These are phyloP conservation scores for Gonium pectorale DNA, from an alignment of 139 green algal species.

Conservation along the genomic window DNA sequence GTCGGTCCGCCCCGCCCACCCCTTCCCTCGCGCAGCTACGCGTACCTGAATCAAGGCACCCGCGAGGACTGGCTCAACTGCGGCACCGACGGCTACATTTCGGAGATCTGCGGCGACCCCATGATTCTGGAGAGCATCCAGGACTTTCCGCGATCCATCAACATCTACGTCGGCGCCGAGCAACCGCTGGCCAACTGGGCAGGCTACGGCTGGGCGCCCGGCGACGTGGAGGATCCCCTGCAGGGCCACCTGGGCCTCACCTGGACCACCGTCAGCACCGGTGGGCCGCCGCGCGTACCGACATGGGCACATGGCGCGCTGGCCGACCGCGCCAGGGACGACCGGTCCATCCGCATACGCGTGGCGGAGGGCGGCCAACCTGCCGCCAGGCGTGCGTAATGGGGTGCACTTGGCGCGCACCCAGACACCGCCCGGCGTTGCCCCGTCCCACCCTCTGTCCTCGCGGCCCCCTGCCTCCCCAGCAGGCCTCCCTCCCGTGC, in stretches of 20 bases:
- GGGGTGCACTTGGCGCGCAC: too few relatives aligned
- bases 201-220: neutral
- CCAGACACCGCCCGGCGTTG: too few relatives aligned
- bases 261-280: neutral
- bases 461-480: too few relatives aligned
- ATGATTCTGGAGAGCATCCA: neutral
- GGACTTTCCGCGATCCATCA: slow-evolving; percentile 17
- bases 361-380: too few relatives aligned
- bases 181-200: neutral
- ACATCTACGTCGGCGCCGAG: slow-evolving; percentile 18
- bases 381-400: too few relatives aligned
- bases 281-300: too few relatives aligned
- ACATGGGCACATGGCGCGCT: too few relatives aligned
- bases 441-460: too few relatives aligned
- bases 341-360: too few relatives aligned
- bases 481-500: too few relatives aligned
- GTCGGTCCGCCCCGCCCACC: neutral
- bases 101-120: neutral
- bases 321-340: too few relatives aligned
- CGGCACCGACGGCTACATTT: neutral
- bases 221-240: neutral
- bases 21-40: neutral
- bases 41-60: neutral
- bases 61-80: slow-evolving; percentile 7
- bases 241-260: slow-evolving; percentile 3